Percentiles rank a stretch among this genome's conserved stretches.
Evolutionary conservation across 768 basidiomycete species (phyloP).

Genomic region (Phanerochaete carnosa): DNA sequence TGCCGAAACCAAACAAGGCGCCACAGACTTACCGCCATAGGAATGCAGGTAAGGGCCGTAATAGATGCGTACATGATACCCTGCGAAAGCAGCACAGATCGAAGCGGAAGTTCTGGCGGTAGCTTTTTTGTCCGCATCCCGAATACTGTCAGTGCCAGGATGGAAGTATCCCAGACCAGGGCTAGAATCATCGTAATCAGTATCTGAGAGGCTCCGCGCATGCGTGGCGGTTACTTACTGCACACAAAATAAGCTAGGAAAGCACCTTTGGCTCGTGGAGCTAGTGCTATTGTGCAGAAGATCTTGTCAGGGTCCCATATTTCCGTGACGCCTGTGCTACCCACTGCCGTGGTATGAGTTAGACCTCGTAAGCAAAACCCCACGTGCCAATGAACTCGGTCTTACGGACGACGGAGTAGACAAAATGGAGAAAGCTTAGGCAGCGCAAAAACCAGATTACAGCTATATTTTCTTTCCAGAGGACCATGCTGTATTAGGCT

Average conservation of each 20-base stretch:
- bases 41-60: constrained; percentile 5
- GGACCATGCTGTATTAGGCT: neutral
- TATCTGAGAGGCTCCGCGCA: neutral
- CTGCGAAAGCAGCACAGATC: neutral
- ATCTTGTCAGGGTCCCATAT: neutral
- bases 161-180: neutral
- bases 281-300: neutral
- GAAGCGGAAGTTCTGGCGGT: neutral
- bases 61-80: constrained; percentile 3
- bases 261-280: neutral
- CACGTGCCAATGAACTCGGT: neutral
- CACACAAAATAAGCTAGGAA: constrained; percentile 5
- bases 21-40: constrained; percentile 4
- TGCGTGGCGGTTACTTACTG: neutral
- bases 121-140: neutral
- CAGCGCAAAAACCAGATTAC: neutral
- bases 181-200: neutral
- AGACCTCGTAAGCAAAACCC: neutral
- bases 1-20: neutral
- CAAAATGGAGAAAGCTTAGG: neutral
- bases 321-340: neutral
- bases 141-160: constrained; percentile 1
- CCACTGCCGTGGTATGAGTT: neutral
- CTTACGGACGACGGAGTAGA: neutral
- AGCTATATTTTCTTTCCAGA: constrained; percentile 1